Conservation (phyloP, 2,329 filamentous ascomycete species). For the Shiraia sp. region DNA sequence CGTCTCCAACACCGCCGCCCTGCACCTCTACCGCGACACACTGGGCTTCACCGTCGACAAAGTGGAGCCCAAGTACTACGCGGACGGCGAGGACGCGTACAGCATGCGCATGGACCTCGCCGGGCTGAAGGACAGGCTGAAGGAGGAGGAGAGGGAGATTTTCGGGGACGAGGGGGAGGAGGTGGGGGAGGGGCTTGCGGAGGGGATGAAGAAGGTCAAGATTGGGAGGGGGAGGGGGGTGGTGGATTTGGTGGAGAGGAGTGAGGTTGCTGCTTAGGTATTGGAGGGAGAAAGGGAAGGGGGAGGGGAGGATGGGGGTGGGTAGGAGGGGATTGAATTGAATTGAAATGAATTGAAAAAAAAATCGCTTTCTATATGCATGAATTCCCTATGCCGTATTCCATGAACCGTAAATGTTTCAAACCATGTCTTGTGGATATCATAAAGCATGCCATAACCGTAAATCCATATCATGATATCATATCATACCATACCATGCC, state of each 20-base stretch:
- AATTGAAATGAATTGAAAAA: background rate
- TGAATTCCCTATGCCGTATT: too few species aligned
- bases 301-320: too few species aligned
- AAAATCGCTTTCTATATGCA: background rate
- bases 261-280: constrained; percentile 49
- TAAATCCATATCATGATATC: constrained; percentile 8
- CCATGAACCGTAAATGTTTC: too few species aligned
- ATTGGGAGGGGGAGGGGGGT: constrained; percentile 81
- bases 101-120: constrained; percentile 87
- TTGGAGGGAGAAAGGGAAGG: background rate
- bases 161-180: constrained; percentile 38
- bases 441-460: too few species aligned
- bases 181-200: constrained; percentile 23
- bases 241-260: constrained; percentile 74
- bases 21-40: constrained; percentile 84
- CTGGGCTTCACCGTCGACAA: constrained; percentile 32
- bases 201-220: constrained; percentile 68
- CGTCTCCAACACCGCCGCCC: constrained; percentile 86
- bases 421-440: too few species aligned
- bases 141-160: constrained; percentile 43
- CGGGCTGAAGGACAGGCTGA: constrained; percentile 59
- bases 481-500: background rate
- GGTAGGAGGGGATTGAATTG: background rate
- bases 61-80: constrained; percentile 89
- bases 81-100: constrained; percentile 94